phyloP scores from a whole-genome alignment of 306 rosid genomes.

The Gastrolobium villosum region DNA sequence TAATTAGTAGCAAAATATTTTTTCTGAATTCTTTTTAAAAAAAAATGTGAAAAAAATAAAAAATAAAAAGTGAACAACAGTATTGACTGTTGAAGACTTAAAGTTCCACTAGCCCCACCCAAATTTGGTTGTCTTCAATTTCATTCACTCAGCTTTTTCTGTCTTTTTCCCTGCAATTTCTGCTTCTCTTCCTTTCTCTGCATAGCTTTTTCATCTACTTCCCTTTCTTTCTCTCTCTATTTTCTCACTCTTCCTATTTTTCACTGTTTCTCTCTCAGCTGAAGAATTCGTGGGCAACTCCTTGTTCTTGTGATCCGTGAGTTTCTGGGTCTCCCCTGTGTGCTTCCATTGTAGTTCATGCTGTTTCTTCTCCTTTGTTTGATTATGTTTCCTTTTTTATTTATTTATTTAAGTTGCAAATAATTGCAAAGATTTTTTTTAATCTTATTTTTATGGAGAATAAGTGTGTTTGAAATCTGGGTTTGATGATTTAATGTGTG shows the following conservation, averaged over 20 bases:
- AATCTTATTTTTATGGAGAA: conserved; percentile 22
- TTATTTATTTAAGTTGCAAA: conserved; percentile 14
- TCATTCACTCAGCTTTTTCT: conserved; percentile 49
- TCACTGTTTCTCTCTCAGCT: conserved; percentile 46
- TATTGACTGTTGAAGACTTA: no score
- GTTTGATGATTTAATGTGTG: conserved; percentile 44
- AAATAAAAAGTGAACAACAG: neutral
- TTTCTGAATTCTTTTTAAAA: no score
- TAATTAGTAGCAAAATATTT: no score
- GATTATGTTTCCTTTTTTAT: neutral
- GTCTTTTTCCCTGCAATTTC: conserved; percentile 56
- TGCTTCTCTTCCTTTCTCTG: conserved; percentile 49
- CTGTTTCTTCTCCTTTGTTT: conserved; percentile 13
- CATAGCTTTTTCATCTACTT: conserved; percentile 54
- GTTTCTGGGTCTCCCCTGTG: conserved; percentile 40
- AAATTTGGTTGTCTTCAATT: conserved; percentile 49
- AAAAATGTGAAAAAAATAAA: neutral
- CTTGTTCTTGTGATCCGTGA: conserved; percentile 60
- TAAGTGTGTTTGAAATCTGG: conserved; percentile 55
- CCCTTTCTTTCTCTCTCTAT: conserved; percentile 21
- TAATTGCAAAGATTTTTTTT: conserved; percentile 24
- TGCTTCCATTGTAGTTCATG: conserved; percentile 7
- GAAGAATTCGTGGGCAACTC: conserved; percentile 33
- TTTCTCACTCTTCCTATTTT: conserved; percentile 41
- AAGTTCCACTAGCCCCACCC: no score